Conservation (phyloP, 163 green algal species). For the Scenedesmus sp. region DNA sequence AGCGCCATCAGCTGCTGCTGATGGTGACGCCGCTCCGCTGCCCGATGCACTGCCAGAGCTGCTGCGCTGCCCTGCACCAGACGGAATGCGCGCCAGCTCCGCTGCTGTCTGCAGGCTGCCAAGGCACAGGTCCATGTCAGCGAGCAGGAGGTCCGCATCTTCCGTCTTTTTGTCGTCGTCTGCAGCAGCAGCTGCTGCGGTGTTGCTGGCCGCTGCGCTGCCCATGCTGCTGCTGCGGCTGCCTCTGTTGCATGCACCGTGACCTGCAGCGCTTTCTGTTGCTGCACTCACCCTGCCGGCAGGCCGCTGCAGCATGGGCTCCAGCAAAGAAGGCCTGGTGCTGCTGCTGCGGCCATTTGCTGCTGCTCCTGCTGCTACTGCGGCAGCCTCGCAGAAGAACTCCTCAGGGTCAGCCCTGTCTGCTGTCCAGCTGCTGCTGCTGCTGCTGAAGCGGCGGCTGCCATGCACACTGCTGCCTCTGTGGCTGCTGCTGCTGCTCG, state of each 20-base stretch:
- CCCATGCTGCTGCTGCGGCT: not conserved
- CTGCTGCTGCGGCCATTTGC: constrained; percentile 1
- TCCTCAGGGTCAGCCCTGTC: not conserved
- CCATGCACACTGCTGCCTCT: not conserved
- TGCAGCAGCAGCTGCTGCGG: not conserved
- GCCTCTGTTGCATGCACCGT: not conserved
- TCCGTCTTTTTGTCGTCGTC: not conserved
- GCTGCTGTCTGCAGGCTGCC: constrained; percentile 22
- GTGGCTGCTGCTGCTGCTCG: not conserved
- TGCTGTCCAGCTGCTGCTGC: constrained; percentile 25
- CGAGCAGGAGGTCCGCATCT: constrained; percentile 11
- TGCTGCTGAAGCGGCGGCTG: constrained; percentile 21
- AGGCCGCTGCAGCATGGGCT: not conserved
- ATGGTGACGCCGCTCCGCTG: not conserved
- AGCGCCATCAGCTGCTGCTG: not conserved
- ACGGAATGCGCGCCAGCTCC: not conserved
- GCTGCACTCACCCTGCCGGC: not conserved
- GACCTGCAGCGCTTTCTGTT: too few relatives aligned
- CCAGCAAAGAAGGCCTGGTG: not conserved
- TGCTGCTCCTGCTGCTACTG: not conserved
- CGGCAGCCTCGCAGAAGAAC: not conserved
- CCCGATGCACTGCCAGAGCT: not conserved
- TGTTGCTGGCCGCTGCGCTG: not conserved
- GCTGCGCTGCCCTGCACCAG: not conserved
- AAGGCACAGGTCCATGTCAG: constrained; percentile 29